phyloP scores from a whole-genome alignment of 2,329 filamentous ascomycete species.

The Bisporella sp. region DNA sequence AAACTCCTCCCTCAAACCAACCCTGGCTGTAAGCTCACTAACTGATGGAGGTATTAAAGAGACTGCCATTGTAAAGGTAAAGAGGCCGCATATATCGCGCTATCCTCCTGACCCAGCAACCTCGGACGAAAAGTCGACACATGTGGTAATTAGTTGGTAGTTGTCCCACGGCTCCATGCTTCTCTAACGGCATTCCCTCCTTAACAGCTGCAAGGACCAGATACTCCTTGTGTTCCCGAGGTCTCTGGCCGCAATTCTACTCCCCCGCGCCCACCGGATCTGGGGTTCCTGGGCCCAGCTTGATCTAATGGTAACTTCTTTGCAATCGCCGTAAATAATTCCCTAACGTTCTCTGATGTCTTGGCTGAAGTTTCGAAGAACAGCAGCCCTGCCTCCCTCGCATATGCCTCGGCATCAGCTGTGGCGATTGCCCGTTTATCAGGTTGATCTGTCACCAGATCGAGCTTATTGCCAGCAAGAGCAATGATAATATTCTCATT shows the following conservation, averaged over 20 bases:
- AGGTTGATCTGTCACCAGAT: conserved; percentile 88
- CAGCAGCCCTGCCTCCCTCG: conserved; percentile 82
- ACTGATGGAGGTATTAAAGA: conserved; percentile 29
- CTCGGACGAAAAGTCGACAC: conserved; percentile 13
- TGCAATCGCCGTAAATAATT: conserved; percentile 94
- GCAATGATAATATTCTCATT: conserved; percentile 99
- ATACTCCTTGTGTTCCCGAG: conserved; percentile 50
- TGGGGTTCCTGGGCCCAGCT: conserved; percentile 80
- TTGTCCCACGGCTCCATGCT: conserved; percentile 8
- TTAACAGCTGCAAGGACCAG: conserved; percentile 56
- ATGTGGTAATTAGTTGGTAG: not conserved
- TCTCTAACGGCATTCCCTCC: conserved; percentile 1
- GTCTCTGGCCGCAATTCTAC: conserved; percentile 55
- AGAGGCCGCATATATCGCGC: conserved; percentile 16
- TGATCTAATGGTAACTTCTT: conserved; percentile 97
- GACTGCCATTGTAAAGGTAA: conserved; percentile 19
- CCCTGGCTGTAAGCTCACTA: conserved; percentile 18
- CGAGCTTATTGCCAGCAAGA: conserved; percentile 94
- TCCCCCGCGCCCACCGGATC: conserved; percentile 49
- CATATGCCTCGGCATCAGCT: conserved; percentile 91
- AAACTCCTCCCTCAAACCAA: conserved; percentile 19
- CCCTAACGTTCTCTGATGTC: conserved; percentile 90
- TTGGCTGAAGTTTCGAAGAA: conserved; percentile 99
- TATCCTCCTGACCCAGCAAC: conserved; percentile 11
- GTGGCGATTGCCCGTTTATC: conserved; percentile 90